These are phyloP conservation scores for Pseudopediastrum boryanum DNA, from an alignment of 139 green algal genomes.

Conservation along the genomic window DNA sequence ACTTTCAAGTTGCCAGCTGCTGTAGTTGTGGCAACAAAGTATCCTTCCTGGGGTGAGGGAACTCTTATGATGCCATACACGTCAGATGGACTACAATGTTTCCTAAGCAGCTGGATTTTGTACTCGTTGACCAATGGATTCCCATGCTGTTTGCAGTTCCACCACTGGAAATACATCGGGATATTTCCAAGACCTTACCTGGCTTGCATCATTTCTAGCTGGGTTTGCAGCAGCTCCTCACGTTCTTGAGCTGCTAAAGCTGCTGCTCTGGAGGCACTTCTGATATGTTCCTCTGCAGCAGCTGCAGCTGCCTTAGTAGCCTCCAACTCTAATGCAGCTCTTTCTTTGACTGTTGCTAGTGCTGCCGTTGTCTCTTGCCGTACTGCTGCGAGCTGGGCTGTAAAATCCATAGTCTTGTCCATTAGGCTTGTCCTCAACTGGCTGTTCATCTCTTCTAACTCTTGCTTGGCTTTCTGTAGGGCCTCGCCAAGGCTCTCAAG, in stretches of 20 bases:
- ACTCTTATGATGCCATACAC: too few relatives aligned
- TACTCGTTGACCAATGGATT: too few relatives aligned
- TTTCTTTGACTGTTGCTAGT: not conserved
- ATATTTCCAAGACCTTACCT: too few relatives aligned
- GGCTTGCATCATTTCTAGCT: not conserved
- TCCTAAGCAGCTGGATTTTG: too few relatives aligned
- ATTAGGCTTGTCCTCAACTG: conserved; percentile 47
- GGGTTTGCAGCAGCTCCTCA: not conserved
- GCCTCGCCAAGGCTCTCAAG: not conserved
- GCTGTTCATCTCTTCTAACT: conserved; percentile 10
- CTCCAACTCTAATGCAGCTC: conserved; percentile 16
- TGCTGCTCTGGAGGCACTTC: not conserved
- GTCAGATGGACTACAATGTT: too few relatives aligned
- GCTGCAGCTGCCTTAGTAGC: not conserved
- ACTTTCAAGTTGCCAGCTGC: too few relatives aligned
- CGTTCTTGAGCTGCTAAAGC: conserved; percentile 5
- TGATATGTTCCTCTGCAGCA: conserved; percentile 28
- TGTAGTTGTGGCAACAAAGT: too few relatives aligned
- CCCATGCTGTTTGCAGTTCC: too few relatives aligned
- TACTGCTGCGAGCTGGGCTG: not conserved
- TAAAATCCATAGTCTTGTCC: conserved; percentile 45
- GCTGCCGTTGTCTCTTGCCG: conserved; percentile 15
- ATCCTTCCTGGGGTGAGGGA: too few relatives aligned
- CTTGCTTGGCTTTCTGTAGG: not conserved
- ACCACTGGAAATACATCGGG: too few relatives aligned